These are phyloP conservation scores for Boletus sp. DNA, from an alignment of 768 basidiomycete genomes.

Conservation along the genomic window DNA sequence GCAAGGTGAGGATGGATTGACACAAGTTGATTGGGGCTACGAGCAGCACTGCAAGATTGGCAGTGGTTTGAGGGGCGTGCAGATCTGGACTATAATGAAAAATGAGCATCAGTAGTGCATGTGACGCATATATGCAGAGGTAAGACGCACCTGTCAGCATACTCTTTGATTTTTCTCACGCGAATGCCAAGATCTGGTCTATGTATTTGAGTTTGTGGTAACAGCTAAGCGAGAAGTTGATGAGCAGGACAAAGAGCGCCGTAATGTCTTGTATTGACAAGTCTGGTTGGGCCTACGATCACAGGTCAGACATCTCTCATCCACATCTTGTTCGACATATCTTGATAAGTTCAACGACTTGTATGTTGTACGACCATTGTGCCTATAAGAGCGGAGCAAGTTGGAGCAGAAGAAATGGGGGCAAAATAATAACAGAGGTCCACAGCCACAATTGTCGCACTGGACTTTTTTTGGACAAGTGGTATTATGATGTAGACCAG, in stretches of 20 bases:
- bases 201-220: slow-evolving; percentile 98
- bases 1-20: slow-evolving; percentile 93
- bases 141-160: too few species aligned
- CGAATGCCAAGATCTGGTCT: slow-evolving; percentile 90
- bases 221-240: slow-evolving; percentile 96
- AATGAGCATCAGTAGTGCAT: slow-evolving; percentile 33
- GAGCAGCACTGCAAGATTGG: slow-evolving; percentile 86
- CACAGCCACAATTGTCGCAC: too few species aligned
- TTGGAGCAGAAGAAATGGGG: too few species aligned
- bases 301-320: background rate
- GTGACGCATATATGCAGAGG: background rate
- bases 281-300: slow-evolving; percentile 85
- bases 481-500: too few species aligned
- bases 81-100: slow-evolving; percentile 67
- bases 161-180: slow-evolving; percentile 84
- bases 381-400: too few species aligned
- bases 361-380: too few species aligned
- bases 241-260: slow-evolving; percentile 90
- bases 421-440: too few species aligned
- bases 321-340: slow-evolving; percentile 39
- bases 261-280: slow-evolving; percentile 97
- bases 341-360: slow-evolving; percentile 95
- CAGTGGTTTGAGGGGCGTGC: slow-evolving; percentile 80
- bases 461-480: too few species aligned
- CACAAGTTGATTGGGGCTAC: slow-evolving; percentile 96